A percentile compares a stretch with the other conserved stretches of the same genome.
These are phyloP conservation scores for Alternaria longipes DNA, from an alignment of 2,329 filamentous ascomycete genomes.

Conservation along the genomic window DNA sequence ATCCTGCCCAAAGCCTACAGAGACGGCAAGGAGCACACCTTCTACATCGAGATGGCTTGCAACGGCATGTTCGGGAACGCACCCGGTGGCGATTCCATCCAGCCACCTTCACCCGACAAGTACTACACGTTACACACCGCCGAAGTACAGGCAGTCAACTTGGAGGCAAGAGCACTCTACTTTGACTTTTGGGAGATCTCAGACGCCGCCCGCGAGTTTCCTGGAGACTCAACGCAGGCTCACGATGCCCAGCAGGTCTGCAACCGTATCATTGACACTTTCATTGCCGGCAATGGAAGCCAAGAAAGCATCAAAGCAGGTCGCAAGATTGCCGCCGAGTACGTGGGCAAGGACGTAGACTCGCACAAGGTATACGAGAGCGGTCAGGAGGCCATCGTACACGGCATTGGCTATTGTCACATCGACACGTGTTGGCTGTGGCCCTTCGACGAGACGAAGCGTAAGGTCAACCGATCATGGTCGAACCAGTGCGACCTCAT, in stretches of 20 bases:
- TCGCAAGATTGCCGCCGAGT: slow-evolving; percentile 82
- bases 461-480: slow-evolving; percentile 95
- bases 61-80: slow-evolving; percentile 99
- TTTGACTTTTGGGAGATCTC: slow-evolving; percentile 97
- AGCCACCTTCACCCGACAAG: slow-evolving; percentile 85
- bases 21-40: slow-evolving; percentile 84
- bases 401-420: slow-evolving; percentile 93
- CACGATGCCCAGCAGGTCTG: slow-evolving; percentile 84
- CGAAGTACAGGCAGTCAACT: slow-evolving; percentile 88
- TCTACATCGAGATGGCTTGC: slow-evolving; percentile 98
- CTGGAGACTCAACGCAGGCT: slow-evolving; percentile 85
- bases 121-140: slow-evolving; percentile 80
- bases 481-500: slow-evolving; percentile 95
- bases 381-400: slow-evolving; percentile 78
- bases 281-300: slow-evolving; percentile 78
- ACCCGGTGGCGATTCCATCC: slow-evolving; percentile 82
- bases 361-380: slow-evolving; percentile 84
- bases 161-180: slow-evolving; percentile 81
- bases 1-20: slow-evolving; percentile 82
- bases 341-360: slow-evolving; percentile 79
- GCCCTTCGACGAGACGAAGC: slow-evolving; percentile 97
- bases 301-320: slow-evolving; percentile 79
- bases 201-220: slow-evolving; percentile 92
- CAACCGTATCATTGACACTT: slow-evolving; percentile 89
- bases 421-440: slow-evolving; percentile 99